A percentile compares a stretch with the other conserved stretches of the same genome.
Conservation (phyloP, 139 green algal species). For the Picochlorum sp. region DNA sequence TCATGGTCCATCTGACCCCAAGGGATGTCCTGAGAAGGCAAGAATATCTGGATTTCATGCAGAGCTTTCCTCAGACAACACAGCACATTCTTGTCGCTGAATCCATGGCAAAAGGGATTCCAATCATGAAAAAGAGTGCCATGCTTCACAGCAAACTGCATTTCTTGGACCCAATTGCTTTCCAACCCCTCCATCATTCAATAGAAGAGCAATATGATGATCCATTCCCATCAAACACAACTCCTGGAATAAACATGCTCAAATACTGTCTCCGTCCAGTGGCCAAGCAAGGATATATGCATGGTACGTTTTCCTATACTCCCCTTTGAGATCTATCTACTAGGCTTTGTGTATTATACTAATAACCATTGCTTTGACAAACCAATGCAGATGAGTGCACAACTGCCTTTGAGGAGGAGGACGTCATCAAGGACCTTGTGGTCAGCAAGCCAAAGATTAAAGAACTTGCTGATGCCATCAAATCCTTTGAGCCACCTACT, state of each 20-base stretch:
- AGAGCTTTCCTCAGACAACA: conserved; percentile 17
- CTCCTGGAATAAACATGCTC: conserved; percentile 37
- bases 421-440: too few relatives aligned
- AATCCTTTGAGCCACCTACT: not conserved
- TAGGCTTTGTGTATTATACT: too few relatives aligned
- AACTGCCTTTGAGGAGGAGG: too few relatives aligned
- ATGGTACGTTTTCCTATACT: not conserved
- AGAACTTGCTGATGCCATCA: not conserved
- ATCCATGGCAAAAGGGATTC: conserved; percentile 2
- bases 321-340: too few relatives aligned
- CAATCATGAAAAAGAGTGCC: conserved; percentile 18
- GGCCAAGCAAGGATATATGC: conserved; percentile 34
- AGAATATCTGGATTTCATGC: conserved; percentile 33
- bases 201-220: not conserved
- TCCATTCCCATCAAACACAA: conserved; percentile 4
- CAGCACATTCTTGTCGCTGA: conserved; percentile 42
- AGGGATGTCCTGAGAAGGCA: conserved; percentile 27
- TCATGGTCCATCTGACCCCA: conserved; percentile 56
- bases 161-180: conserved; percentile 50
- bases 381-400: too few relatives aligned
- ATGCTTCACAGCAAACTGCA: conserved; percentile 62
- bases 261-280: conserved; percentile 43
- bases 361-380: too few relatives aligned
- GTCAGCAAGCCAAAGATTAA: conserved; percentile 4
- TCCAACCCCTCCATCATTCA: conserved; percentile 36